phyloP scores from a whole-genome alignment of 2,329 filamentous ascomycete genomes.

The Ceratocystis harringtonii region DNA sequence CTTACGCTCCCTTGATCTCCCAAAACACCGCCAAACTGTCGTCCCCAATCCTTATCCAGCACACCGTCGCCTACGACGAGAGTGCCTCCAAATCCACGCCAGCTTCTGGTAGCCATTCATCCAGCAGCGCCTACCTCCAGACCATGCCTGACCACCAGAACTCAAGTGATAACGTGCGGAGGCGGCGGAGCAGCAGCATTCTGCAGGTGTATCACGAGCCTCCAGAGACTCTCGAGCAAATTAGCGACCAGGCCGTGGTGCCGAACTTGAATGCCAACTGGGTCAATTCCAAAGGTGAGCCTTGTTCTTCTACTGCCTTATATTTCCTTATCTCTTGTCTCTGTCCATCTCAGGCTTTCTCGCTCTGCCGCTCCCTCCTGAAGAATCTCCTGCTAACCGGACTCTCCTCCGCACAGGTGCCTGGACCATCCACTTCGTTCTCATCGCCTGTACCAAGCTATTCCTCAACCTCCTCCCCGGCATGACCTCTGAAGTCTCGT shows the following conservation, averaged over 20 bases:
- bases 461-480: conserved; percentile 93
- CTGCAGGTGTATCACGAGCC: conserved; percentile 88
- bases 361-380: background rate
- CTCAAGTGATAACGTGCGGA: conserved; percentile 46
- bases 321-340: background rate
- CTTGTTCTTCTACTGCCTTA: conserved; percentile 14
- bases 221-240: conserved; percentile 89
- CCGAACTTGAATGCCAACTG: conserved; percentile 96
- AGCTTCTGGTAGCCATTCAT: conserved; percentile 5
- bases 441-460: conserved; percentile 85
- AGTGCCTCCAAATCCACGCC: conserved; percentile 48
- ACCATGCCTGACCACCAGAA: conserved; percentile 41
- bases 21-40: conserved; percentile 86
- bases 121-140: conserved; percentile 39
- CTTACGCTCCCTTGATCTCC: conserved; percentile 9
- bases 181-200: conserved; percentile 93
- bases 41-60: conserved; percentile 72
- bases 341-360: background rate
- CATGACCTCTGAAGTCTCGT: conserved; percentile 93
- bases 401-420: conserved; percentile 46
- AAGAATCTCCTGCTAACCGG: background rate
- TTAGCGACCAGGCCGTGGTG: conserved; percentile 86
- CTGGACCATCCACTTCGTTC: conserved; percentile 92
- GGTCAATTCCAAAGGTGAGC: conserved; percentile 91
- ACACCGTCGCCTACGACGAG: conserved; percentile 83